Percentiles rank a stretch among this genome's conserved stretches.
These are phyloP conservation scores for Bjerkandera adusta DNA, from an alignment of 1,284 basidiomycete genomes.

Conservation along the genomic window DNA sequence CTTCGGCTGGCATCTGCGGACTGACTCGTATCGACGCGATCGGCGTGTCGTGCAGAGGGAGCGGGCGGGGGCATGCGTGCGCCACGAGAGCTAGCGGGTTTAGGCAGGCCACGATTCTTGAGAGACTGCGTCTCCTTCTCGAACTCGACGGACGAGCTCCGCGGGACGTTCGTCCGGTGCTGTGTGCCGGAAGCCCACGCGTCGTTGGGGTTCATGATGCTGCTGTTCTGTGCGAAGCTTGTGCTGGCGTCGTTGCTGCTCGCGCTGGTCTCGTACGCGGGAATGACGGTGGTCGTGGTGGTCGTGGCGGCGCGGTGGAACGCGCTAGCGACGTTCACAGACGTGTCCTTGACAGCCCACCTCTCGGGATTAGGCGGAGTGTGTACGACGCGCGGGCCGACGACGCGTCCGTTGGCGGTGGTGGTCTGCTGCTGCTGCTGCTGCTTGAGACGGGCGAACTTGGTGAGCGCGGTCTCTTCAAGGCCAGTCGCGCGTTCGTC, in stretches of 20 bases:
- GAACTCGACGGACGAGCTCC: conserved; percentile 76
- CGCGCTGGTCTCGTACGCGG: conserved; percentile 14
- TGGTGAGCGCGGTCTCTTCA: conserved; percentile 46
- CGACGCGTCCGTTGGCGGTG: conserved; percentile 22
- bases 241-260: conserved; percentile 5
- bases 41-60: conserved; percentile 49
- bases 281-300: conserved; percentile 44
- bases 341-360: conserved; percentile 76
- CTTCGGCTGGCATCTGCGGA: conserved; percentile 16
- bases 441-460: conserved; percentile 53
- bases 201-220: conserved; percentile 47
- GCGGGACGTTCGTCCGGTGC: conserved; percentile 46
- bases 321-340: conserved; percentile 81
- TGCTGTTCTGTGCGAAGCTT: conserved; percentile 6
- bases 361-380: conserved; percentile 56
- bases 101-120: conserved; percentile 47
- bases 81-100: conserved; percentile 30
- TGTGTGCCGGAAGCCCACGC: conserved; percentile 65
- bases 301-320: conserved; percentile 64
- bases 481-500: conserved; percentile 25
- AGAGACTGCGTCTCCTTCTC: conserved; percentile 59
- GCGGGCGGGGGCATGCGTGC: too few relatives aligned
- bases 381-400: conserved; percentile 33
- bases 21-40: conserved; percentile 48
- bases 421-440: conserved; percentile 30